Base-by-base conservation (phyloP, 257 asterid genomes). In the Solanum gandarillasii region DNA sequence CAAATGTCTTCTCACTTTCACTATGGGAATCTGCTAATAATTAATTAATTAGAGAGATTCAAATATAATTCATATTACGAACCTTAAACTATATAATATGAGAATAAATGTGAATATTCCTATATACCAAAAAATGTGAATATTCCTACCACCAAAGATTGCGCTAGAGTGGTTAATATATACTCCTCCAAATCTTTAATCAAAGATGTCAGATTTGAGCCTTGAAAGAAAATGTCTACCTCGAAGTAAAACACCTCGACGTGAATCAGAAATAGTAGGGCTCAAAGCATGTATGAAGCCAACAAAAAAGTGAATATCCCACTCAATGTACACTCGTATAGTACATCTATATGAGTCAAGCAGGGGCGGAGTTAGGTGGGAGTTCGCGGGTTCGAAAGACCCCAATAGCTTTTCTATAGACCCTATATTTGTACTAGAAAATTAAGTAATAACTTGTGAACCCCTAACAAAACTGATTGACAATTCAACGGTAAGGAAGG, bases 1-100 rank as follows among this genome's bases (percentile, higher is more conserved):
- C 98, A 90, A 94, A 96, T 88, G 98, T 96, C 91, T 95, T 96
- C 95, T 95, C 99, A 1, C 94, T 90, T 9, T 95, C 96, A 9
- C 92, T 90, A 87, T 93, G 98, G 23, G 93, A 89, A 58, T 84
- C 97, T 93, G 91, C 79, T 21, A 32, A 55, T 13, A 84, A 31
- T 67, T 27, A 79, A 34, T 6, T 39, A 79, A 34, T 20, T 29
- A 13, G 78, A 14, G 9, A 9, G 3, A 8, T 3, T 20, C 13
- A 46, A 79, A 67, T 16, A 67, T n/a, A 14, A 32, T 75, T 27
- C 5, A 73, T 14, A 73, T 9, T 31, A 27, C 29, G 27, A 81
- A 81, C 67, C 14, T 41, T 78, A 41, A 78, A 79, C 31, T 31
- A 12, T 75, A 75, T 25, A 46, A 46, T 14, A 39, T 76, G 60